Evolutionary conservation across 495 filamentous ascomycete species (phyloP), one percentile per base, ranked within the genome.

Genomic region (Penicillium atrosanguineum): DNA sequence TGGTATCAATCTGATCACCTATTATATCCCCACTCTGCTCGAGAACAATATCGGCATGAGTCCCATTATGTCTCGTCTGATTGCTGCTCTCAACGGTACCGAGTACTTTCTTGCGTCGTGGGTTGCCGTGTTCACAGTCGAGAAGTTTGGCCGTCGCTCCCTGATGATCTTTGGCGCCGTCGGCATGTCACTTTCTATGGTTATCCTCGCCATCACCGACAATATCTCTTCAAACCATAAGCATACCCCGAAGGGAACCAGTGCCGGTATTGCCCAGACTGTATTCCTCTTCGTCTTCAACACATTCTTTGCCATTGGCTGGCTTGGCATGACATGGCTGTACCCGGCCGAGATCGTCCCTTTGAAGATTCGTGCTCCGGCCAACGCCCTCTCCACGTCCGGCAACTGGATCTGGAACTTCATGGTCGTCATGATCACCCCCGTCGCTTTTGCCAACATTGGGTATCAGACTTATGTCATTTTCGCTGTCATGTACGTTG

Each of bases 1-100:
- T 0, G 89, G 89, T 20, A 89, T 91, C 60, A 90, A 90, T 56
- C 60, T 91, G 16, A 85, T 90, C 56, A 87, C 86, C 0, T 88
- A 89, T 62, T 91, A 91, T 52, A 79, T 85, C 1, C 75, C 87
- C 6, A 81, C 83, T 4, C 83, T 91, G 44, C 83, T 87, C 56
- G 64, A 83, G 42, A 64, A 76, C 31, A 76, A 82, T 42, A 75
- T 83, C 23, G 74, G 77, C 2, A 75, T 89, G 26, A 72, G 68
- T 41, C 72, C 76, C 36, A 79, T 79, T 52, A 68, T 81, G 14
- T 80, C 87, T 1, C 80, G 85, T 34, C 74, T 91, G 18, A 75
- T 91, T n/a, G 81, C 87, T 8, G 88, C 87, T 3, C 78, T 80
- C 63, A 88, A 86, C 63, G 85, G 86, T 23, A 89, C 86, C 12